Evolutionary conservation across 2,329 filamentous ascomycete genomes (phyloP), one percentile per base, ranked within the genome.

Genomic region (Neobulgaria alba): DNA sequence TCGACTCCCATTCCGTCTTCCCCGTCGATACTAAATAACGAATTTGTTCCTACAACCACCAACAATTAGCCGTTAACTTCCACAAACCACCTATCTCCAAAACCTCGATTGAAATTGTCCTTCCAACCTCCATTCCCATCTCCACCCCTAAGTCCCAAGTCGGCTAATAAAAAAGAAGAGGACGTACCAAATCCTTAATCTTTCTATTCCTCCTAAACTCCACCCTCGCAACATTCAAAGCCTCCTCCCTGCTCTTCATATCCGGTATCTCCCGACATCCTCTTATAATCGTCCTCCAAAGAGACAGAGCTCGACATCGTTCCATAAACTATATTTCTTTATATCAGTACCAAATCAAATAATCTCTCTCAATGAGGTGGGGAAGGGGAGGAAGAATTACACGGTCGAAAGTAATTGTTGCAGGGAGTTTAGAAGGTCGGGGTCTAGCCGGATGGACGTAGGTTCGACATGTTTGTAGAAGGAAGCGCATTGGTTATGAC

Each of bases 1-100:
- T 78, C 39, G 59, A 67, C 52, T 81, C 73, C 76, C 77, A 81
- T 55, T 81, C 72, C 18, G 75, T 77, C 62, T 77, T 80, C 39
- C 77, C 77, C 3, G 72, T 79, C 8, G 76, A 79, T 43, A 80
- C 59, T 29, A 82, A 67, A 57, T 80, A 81, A 42, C 73, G 68
- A 49, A 80, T 75, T 52, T 81, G 77, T 48, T 63, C 61, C 74
- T 77, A 45, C 10, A 30, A 8, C 36, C n/a, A 3, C 10, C 10
- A 19, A 7, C 23, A 12, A 26, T 38, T n/a, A 42, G 34, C 20
- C n/a, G 5, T 36, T 31, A 18, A 18, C 29, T 32, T 23, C 18
- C 7, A 26, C 12, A 7, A 7, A 7, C 23, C 23, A 7, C 23
- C 23, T 3, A 18, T n/a, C n/a, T 5, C 4, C 33, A 35, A 21